Percentiles rank a stretch among this genome's conserved stretches.
phyloP scores from a whole-genome alignment of 805 yeast species.

The Lipomyces lipofer region DNA sequence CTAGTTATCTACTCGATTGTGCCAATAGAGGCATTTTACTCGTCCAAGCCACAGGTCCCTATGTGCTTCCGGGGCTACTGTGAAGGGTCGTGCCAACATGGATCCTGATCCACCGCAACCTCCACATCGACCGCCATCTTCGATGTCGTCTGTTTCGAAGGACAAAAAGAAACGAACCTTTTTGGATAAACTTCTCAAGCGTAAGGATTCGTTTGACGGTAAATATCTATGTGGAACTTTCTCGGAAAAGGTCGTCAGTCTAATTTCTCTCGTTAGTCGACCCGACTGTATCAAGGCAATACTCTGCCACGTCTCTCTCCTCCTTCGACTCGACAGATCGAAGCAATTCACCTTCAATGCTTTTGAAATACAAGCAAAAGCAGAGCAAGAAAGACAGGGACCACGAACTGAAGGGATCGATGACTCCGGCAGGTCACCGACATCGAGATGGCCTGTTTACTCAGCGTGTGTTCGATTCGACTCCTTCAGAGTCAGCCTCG shows the following conservation, averaged over 20 bases:
- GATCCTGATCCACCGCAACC: not conserved
- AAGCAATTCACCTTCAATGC: not conserved
- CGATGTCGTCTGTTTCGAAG: conserved; percentile 6
- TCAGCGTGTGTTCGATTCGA: not conserved
- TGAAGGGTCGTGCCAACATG: conserved; percentile 3
- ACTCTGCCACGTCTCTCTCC: not conserved
- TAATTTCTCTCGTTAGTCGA: not conserved
- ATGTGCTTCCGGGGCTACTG: too few relatives aligned
- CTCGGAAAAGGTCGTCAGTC: too few relatives aligned
- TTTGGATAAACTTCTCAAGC: conserved; percentile 17
- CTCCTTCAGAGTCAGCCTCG: not conserved
- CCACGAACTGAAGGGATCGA: not conserved
- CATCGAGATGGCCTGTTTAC: not conserved
- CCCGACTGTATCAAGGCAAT: not conserved
- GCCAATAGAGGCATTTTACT: too few relatives aligned
- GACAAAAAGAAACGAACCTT: conserved; percentile 15
- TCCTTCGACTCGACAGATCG: not conserved
- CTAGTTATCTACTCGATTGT: too few relatives aligned
- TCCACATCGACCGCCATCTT: conserved; percentile 9
- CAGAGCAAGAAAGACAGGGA: not conserved
- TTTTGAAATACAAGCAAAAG: conserved; percentile 4
- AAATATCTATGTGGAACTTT: too few relatives aligned
- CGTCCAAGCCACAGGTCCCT: too few relatives aligned
- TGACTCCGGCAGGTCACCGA: not conserved
- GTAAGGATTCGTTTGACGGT: conserved; percentile 11